Percentiles rank a stretch among this genome's conserved stretches.
Evolutionary conservation across 257 asterid species (phyloP).

Genomic region (Solanum neorickii): DNA sequence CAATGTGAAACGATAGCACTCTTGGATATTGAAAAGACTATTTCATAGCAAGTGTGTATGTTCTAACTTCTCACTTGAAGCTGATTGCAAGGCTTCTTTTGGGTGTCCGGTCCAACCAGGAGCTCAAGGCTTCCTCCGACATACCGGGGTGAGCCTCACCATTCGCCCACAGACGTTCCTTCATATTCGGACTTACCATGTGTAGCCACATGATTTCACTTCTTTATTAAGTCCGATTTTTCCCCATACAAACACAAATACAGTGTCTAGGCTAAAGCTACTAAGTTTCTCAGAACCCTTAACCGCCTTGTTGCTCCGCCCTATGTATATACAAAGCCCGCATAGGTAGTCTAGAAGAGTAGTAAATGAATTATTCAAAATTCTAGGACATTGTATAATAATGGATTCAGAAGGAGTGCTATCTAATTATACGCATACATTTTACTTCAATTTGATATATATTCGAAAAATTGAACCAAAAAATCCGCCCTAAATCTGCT

Average conservation of each 20-base stretch:
- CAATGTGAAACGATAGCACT: background rate
- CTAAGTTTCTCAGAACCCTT: background rate
- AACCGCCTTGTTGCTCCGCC: background rate
- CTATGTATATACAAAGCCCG: background rate
- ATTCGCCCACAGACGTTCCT: background rate
- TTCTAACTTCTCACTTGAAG: background rate
- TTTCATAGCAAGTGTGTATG: no score
- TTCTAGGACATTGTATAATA: background rate
- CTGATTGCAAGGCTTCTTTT: background rate
- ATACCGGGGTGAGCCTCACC: background rate
- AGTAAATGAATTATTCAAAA: background rate
- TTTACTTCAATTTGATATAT: background rate
- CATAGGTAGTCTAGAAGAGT: background rate
- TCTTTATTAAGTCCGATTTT: background rate
- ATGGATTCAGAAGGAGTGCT: background rate
- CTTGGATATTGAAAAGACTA: background rate
- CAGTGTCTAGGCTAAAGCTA: background rate
- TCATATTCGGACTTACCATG: background rate
- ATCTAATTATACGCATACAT: background rate
- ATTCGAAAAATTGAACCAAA: background rate
- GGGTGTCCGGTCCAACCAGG: background rate
- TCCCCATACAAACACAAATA: background rate
- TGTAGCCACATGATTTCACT: background rate
- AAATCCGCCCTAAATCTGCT: background rate
- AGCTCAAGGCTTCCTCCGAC: background rate